Conservation (phyloP, 2,329 filamentous ascomycete genomes). For the Zymoseptoria passerinii region DNA sequence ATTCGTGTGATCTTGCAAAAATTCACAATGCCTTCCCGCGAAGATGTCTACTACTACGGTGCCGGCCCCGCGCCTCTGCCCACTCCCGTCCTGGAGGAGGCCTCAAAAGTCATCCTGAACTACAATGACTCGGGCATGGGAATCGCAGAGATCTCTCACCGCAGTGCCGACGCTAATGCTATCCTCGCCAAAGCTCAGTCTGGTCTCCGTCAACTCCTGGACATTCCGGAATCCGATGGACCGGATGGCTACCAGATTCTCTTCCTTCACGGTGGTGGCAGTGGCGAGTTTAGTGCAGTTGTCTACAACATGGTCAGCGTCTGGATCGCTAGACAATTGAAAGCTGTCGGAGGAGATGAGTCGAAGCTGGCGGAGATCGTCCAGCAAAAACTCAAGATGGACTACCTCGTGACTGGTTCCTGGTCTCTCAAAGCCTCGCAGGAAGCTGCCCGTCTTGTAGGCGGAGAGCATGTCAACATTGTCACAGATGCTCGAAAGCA, state of each 20-base stretch:
- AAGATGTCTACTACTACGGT: slow-evolving; percentile 77
- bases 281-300: slow-evolving; percentile 73
- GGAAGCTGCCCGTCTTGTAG: slow-evolving; percentile 71
- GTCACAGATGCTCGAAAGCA: slow-evolving; percentile 55
- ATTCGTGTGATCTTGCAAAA: not conserved
- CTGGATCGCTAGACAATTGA: slow-evolving; percentile 59
- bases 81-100: slow-evolving; percentile 68
- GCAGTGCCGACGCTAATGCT: slow-evolving; percentile 66
- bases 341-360: slow-evolving; percentile 43
- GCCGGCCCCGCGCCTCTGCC: slow-evolving; percentile 84
- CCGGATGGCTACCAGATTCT: slow-evolving; percentile 80
- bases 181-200: slow-evolving; percentile 74
- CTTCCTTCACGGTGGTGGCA: slow-evolving; percentile 82
- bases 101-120: slow-evolving; percentile 70
- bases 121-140: slow-evolving; percentile 74
- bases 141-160: slow-evolving; percentile 83
- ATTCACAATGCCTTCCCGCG: slow-evolving; percentile 56
- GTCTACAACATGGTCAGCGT: slow-evolving; percentile 76
- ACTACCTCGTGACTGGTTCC: slow-evolving; percentile 83
- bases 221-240: slow-evolving; percentile 70
- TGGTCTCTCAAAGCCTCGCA: slow-evolving; percentile 87
- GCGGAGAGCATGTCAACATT: slow-evolving; percentile 71
- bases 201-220: slow-evolving; percentile 63
- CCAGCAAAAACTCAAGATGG: slow-evolving; percentile 63
- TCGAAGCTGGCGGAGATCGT: slow-evolving; percentile 57